phyloP scores from a whole-genome alignment of 208 protist genomes.

The Leishmania aethiopica region DNA sequence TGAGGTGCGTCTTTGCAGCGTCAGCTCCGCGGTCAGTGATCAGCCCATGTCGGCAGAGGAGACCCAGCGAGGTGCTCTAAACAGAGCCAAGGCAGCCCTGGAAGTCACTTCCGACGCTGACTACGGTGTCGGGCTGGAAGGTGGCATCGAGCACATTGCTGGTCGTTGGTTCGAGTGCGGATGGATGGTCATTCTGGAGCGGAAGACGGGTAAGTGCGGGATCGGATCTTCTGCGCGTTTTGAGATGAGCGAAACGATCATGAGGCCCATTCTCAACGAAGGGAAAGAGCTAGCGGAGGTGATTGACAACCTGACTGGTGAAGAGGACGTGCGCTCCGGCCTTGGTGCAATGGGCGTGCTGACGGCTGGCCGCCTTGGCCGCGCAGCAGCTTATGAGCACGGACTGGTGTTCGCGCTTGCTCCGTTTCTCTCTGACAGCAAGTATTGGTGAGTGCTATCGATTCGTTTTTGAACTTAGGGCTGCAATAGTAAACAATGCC shows the following conservation, averaged over 20 bases:
- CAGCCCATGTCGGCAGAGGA: conserved; percentile 86
- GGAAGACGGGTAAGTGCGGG: conserved; percentile 45
- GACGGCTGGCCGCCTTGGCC: conserved; percentile 64
- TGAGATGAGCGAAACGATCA: conserved; percentile 75
- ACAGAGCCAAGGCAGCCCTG: conserved; percentile 58
- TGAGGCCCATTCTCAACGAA: conserved; percentile 68
- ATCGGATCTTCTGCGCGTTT: conserved; percentile 79
- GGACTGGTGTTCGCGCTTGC: conserved; percentile 83
- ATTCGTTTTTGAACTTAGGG: neutral
- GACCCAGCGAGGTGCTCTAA: conserved; percentile 48
- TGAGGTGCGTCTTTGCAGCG: conserved; percentile 44
- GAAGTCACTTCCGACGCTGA: conserved; percentile 48
- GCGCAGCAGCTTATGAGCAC: conserved; percentile 69
- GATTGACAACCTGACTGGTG: conserved; percentile 75
- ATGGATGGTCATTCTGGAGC: conserved; percentile 79
- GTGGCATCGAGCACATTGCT: conserved; percentile 69
- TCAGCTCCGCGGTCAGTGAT: conserved; percentile 56
- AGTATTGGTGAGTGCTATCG: conserved; percentile 56
- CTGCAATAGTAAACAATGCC: neutral
- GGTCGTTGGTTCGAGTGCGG: conserved; percentile 83
- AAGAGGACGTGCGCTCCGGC: conserved; percentile 74
- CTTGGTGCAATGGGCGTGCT: conserved; percentile 85
- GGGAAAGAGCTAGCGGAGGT: conserved; percentile 80
- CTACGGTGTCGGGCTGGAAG: conserved; percentile 81
- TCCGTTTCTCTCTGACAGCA: conserved; percentile 71